Conservation (phyloP, 192 early-diverging fungal species). For the Geosiphon pyriformis region DNA sequence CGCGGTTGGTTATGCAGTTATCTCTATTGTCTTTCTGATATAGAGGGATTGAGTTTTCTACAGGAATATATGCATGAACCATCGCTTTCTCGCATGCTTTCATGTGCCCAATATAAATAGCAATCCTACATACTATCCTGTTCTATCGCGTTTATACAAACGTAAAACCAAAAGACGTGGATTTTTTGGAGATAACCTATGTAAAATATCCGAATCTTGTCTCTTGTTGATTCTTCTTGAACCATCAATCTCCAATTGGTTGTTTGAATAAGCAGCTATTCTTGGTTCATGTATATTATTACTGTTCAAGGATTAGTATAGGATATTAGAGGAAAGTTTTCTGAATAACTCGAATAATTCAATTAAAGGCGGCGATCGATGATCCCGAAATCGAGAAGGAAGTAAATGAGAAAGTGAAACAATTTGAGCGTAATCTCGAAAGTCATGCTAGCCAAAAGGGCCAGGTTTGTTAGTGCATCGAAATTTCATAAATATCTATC, state of each 20-base stretch:
- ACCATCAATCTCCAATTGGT: no score
- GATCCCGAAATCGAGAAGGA: slow-evolving; percentile 45
- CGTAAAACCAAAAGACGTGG: slow-evolving; percentile 48
- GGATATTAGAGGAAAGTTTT: no score
- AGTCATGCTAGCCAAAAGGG: slow-evolving; percentile 37
- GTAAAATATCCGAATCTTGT: no score
- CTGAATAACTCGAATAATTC: no score
- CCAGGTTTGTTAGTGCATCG: slow-evolving; percentile 32
- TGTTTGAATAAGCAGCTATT: no score
- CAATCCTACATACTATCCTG: slow-evolving; percentile 54
- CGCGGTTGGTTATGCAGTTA: slow-evolving; percentile 28
- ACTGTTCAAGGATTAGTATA: no score
- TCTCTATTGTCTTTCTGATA: neutral
- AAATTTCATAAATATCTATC: slow-evolving; percentile 7
- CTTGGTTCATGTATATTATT: no score
- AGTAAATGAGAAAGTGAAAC: slow-evolving; percentile 45
- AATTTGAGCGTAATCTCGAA: slow-evolving; percentile 39
- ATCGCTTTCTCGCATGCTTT: neutral
- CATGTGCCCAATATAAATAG: slow-evolving; percentile 20
- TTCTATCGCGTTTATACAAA: slow-evolving; percentile 55
- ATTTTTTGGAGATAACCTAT: slow-evolving; percentile 49
- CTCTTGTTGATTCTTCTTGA: no score
- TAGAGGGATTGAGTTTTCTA: neutral
- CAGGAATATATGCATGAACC: neutral
- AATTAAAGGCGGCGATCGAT: slow-evolving; percentile 45